Conservation (phyloP, 2,329 filamentous ascomycete genomes). For the Neophaeococcomyces mojaviensis region DNA sequence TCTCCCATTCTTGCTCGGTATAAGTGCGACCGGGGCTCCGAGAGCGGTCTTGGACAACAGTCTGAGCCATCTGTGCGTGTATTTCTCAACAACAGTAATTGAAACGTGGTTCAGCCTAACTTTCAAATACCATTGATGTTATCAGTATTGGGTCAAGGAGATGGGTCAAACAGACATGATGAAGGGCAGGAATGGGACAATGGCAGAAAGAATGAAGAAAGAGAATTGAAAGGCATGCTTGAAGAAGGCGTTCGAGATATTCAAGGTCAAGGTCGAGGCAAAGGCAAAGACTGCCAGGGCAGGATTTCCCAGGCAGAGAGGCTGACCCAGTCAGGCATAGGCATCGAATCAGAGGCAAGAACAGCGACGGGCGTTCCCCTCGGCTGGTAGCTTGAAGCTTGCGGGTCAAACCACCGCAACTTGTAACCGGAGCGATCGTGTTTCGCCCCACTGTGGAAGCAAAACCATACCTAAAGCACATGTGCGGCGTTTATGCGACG, state of each 20-base stretch:
- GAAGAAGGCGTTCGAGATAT: neutral
- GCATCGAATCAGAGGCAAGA: slow-evolving; percentile 3
- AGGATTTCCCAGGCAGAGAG: neutral
- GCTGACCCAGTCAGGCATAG: neutral
- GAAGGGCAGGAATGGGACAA: neutral
- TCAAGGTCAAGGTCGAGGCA: neutral
- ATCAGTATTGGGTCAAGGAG: neutral
- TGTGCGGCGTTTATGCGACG: no score
- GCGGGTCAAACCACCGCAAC: neutral
- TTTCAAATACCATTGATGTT: neutral
- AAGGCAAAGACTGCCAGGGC: neutral
- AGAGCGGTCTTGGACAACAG: neutral
- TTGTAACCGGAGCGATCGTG: neutral
- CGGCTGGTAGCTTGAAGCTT: neutral
- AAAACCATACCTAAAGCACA: no score
- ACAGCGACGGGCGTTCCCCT: no score
- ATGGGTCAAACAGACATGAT: neutral
- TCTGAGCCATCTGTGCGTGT: neutral
- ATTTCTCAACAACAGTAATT: neutral
- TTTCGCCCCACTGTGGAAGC: no score
- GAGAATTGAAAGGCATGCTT: neutral
- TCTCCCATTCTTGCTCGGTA: slow-evolving; percentile 22
- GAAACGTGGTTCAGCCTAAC: neutral
- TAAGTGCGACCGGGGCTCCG: slow-evolving; percentile 10
- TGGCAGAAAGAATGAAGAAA: neutral